These are phyloP conservation scores for Polygonum aviculare DNA, from an alignment of 148 eudicot species.

Conservation along the genomic window DNA sequence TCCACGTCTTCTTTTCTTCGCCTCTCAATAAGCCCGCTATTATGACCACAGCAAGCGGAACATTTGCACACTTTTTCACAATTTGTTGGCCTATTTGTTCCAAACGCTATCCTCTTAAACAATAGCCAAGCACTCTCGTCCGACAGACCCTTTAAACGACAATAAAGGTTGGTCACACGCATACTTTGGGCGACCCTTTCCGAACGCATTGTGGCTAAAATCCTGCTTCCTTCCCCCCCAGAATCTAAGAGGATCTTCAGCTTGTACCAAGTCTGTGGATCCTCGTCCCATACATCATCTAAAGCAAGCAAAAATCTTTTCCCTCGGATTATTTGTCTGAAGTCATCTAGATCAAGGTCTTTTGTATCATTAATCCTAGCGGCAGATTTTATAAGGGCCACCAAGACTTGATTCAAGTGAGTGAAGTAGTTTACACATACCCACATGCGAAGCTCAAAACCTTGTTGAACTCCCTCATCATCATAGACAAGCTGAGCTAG, in stretches of 20 bases:
- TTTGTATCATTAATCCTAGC: background rate
- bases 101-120: slow-evolving; percentile 17
- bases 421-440: slow-evolving; percentile 16
- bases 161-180: background rate
- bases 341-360: background rate
- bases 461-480: slow-evolving; percentile 10
- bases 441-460: slow-evolving; percentile 21
- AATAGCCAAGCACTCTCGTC: slow-evolving; percentile 24
- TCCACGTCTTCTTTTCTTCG: slow-evolving; percentile 20
- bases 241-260: slow-evolving; percentile 9
- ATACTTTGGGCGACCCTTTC: background rate
- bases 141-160: background rate
- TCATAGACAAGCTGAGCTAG: slow-evolving; percentile 12
- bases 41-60: slow-evolving; percentile 21
- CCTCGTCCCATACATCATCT: slow-evolving; percentile 27
- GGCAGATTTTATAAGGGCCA: slow-evolving; percentile 15
- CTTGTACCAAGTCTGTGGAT: slow-evolving; percentile 13
- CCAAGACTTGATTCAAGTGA: slow-evolving; percentile 8
- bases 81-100: background rate
- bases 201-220: slow-evolving; percentile 28
- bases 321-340: slow-evolving; percentile 7
- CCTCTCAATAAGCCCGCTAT: slow-evolving; percentile 25
- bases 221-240: slow-evolving; percentile 15
- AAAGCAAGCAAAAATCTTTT: slow-evolving; percentile 16
- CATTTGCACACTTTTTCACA: slow-evolving; percentile 17